Conservation (phyloP, 345 rosid genomes). For the Litchi chinensis region DNA sequence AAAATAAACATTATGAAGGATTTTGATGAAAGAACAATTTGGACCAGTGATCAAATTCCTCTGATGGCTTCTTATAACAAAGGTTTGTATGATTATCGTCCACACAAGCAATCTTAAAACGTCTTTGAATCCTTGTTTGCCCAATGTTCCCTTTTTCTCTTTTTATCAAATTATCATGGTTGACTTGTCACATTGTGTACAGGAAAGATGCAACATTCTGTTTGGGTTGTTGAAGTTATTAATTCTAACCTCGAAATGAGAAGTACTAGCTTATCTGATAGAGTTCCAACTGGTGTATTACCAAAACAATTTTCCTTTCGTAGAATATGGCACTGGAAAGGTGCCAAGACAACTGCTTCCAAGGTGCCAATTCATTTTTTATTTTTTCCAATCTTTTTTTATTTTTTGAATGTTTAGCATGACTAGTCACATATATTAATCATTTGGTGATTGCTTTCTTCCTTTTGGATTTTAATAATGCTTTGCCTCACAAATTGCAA, state of each 20-base stretch:
- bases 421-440: not conserved
- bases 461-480: not conserved
- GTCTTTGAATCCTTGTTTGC: not conserved
- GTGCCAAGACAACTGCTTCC: conserved; percentile 77
- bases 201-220: conserved; percentile 96
- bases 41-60: conserved; percentile 82
- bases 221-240: conserved; percentile 79
- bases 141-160: conserved; percentile 6
- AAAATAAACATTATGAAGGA: conserved; percentile 74
- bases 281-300: conserved; percentile 48
- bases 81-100: conserved; percentile 49
- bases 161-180: conserved; percentile 14
- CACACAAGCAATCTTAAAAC: not conserved
- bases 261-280: conserved; percentile 38
- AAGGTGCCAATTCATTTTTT: conserved; percentile 49
- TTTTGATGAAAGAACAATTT: conserved; percentile 88
- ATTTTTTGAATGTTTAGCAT: conserved; percentile 10
- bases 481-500: no score
- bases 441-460: not conserved
- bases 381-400: conserved; percentile 19
- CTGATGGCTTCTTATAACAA: conserved; percentile 85
- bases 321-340: conserved; percentile 95
- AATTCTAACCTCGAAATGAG: conserved; percentile 58
- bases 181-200: conserved; percentile 27
- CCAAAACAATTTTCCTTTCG: conserved; percentile 71